These are phyloP conservation scores for Herpetomonas samuelpessoai DNA, from an alignment of 208 protist species.

Conservation along the genomic window DNA sequence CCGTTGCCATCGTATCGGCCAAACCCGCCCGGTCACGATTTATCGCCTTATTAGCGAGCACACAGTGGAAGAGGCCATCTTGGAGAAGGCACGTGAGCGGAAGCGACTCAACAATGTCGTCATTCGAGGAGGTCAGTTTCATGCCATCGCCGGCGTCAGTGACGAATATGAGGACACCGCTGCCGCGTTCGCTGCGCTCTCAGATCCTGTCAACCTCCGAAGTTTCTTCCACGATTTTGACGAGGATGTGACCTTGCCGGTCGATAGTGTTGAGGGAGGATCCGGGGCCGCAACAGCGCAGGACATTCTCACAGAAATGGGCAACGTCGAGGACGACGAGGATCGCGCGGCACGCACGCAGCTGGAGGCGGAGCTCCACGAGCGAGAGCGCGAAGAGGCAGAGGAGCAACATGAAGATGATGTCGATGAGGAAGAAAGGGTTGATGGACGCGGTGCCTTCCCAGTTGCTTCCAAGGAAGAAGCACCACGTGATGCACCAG, in stretches of 20 bases:
- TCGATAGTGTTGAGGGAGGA: background rate
- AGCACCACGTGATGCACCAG: too few relatives aligned
- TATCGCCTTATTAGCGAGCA: slow-evolving; percentile 95
- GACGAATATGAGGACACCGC: slow-evolving; percentile 57
- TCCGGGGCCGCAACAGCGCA: slow-evolving; percentile 3
- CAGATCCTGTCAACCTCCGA: slow-evolving; percentile 66
- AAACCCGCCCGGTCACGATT: slow-evolving; percentile 96
- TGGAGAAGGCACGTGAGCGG: slow-evolving; percentile 94
- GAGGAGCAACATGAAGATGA: slow-evolving; percentile 31
- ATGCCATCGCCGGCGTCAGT: slow-evolving; percentile 65
- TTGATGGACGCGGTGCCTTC: background rate
- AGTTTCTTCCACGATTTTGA: slow-evolving; percentile 89
- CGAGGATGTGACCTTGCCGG: slow-evolving; percentile 67
- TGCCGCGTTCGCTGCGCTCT: slow-evolving; percentile 66
- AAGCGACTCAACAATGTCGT: slow-evolving; percentile 94
- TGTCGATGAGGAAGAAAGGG: slow-evolving; percentile 7
- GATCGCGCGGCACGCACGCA: slow-evolving; percentile 59
- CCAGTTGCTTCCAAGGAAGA: background rate
- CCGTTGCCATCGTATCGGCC: slow-evolving; percentile 97
- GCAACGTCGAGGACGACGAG: slow-evolving; percentile 73
- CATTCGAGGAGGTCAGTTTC: slow-evolving; percentile 94
- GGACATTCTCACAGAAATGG: slow-evolving; percentile 63
- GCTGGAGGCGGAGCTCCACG: slow-evolving; percentile 55
- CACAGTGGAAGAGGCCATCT: slow-evolving; percentile 97
- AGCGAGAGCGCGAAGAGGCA: slow-evolving; percentile 48